A percentile compares a stretch with the other conserved stretches of the same genome.
Conservation (phyloP, 495 filamentous ascomycete species). For the Podospora pseudopauciseta region DNA sequence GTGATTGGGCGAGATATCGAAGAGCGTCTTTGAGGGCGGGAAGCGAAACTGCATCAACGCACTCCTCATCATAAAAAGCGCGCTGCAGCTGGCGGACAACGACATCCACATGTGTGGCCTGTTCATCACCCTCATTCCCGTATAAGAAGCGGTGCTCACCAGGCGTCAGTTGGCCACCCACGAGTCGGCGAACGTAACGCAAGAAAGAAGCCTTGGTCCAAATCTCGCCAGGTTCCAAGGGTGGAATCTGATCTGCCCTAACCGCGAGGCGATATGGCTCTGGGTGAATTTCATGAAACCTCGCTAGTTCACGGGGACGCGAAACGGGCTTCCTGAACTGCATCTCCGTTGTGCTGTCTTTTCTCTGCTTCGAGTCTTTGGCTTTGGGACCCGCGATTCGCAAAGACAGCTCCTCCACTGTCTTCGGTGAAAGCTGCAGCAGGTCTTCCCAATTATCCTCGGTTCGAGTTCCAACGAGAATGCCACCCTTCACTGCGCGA, state of each 20-base stretch:
- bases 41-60: conserved; percentile 12
- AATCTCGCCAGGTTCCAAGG: background rate
- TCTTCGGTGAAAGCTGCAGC: background rate
- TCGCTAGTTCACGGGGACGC: background rate
- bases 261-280: background rate
- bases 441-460: background rate
- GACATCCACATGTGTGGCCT: background rate
- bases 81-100: background rate
- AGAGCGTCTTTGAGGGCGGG: conserved; percentile 41
- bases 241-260: background rate
- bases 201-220: background rate
- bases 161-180: background rate
- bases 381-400: background rate
- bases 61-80: background rate
- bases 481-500: background rate
- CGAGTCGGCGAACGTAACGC: background rate
- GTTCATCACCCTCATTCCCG: background rate
- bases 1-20: conserved; percentile 26
- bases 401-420: background rate
- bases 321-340: background rate
- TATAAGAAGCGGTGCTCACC: background rate
- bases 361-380: background rate
- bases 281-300: background rate
- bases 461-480: background rate
- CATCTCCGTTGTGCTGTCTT: background rate